These are phyloP conservation scores for Microbotryum silenes-acaulis DNA, from an alignment of 1,284 basidiomycete genomes.

Conservation along the genomic window DNA sequence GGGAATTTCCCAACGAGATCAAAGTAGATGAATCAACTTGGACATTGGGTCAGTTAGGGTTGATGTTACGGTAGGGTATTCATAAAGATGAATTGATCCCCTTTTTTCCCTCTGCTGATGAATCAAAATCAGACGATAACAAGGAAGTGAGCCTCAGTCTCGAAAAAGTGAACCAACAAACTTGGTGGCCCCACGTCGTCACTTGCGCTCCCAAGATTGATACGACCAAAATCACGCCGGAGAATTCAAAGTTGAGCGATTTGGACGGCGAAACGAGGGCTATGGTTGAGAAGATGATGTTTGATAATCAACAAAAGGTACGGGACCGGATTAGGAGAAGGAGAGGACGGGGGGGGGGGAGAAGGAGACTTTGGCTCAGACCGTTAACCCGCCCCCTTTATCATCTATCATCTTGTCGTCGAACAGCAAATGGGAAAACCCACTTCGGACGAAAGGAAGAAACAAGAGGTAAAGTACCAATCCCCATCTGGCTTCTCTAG, in stretches of 20 bases:
- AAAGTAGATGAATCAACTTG: constrained; percentile 95
- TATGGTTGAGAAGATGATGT: constrained; percentile 99
- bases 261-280: constrained; percentile 90
- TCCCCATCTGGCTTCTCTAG: too few relatives aligned
- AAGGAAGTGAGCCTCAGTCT: constrained; percentile 65
- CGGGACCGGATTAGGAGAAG: background rate
- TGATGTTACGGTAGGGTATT: background rate
- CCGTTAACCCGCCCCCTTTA: constrained; percentile 1
- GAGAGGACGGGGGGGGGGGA: background rate
- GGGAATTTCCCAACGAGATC: constrained; percentile 89
- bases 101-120: too few relatives aligned
- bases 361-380: background rate
- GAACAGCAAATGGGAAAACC: constrained; percentile 77
- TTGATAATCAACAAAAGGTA: constrained; percentile 95
- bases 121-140: constrained; percentile 59
- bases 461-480: constrained; percentile 25
- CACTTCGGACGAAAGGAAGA: constrained; percentile 40
- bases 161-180: constrained; percentile 75
- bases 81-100: too few relatives aligned
- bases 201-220: constrained; percentile 95
- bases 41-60: constrained; percentile 61
- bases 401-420: too few relatives aligned
- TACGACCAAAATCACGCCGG: constrained; percentile 90
- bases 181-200: constrained; percentile 98
- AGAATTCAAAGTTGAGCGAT: constrained; percentile 92